Evolutionary conservation across 2,329 filamentous ascomycete genomes (phyloP).

Genomic region (Dactylellina haptotyla): DNA sequence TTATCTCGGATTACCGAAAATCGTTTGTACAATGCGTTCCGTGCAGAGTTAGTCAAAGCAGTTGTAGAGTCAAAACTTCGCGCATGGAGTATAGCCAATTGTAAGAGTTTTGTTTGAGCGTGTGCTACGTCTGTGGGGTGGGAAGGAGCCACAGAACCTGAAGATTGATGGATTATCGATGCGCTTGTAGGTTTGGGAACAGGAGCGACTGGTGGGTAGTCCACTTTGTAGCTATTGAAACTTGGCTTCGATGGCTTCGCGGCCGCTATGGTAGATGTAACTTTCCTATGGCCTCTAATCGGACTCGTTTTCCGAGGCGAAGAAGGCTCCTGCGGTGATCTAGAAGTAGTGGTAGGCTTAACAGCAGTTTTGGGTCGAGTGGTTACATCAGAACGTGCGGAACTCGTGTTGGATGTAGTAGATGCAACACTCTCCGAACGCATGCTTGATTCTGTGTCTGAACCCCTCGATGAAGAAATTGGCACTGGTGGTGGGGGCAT

Average conservation of each 20-base stretch:
- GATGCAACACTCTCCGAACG: conserved; percentile 51
- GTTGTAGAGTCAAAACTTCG: conserved; percentile 40
- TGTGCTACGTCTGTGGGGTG: conserved; percentile 29
- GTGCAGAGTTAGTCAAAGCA: conserved; percentile 25
- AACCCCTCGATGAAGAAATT: conserved; percentile 21
- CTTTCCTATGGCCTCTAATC: conserved; percentile 31
- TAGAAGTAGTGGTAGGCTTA: neutral
- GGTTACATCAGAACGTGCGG: conserved; percentile 38
- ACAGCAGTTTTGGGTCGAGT: conserved; percentile 29
- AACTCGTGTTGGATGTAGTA: conserved; percentile 44
- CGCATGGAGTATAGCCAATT: conserved; percentile 42
- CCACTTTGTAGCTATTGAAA: conserved; percentile 44
- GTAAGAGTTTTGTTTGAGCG: conserved; percentile 42
- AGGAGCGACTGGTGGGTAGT: conserved; percentile 30
- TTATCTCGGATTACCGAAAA: conserved; percentile 35
- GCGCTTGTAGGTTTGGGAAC: conserved; percentile 33
- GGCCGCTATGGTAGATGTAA: conserved; percentile 7
- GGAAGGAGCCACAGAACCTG: neutral
- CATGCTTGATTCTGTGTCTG: conserved; percentile 46
- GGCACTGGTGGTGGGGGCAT: conserved; percentile 16
- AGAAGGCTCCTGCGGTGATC: conserved; percentile 18
- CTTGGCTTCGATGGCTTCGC: conserved; percentile 20
- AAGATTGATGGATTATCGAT: conserved; percentile 22
- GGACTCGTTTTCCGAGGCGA: conserved; percentile 26
- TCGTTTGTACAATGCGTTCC: conserved; percentile 23